These are phyloP conservation scores for Erysimum cheiri DNA, from an alignment of 441 rosid species.

Conservation along the genomic window DNA sequence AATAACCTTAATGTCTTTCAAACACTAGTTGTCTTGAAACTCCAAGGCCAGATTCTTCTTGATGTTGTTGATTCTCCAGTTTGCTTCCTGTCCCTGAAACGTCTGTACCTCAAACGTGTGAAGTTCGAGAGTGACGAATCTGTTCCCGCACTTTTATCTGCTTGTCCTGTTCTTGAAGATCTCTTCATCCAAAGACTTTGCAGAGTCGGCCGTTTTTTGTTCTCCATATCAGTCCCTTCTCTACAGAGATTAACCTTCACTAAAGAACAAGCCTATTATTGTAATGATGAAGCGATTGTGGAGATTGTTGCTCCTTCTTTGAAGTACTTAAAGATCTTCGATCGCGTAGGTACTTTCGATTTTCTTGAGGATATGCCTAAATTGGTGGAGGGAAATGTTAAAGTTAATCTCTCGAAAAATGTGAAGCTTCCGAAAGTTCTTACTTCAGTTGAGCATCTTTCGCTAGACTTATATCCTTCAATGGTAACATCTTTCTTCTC, in stretches of 20 bases:
- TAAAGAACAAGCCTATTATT: background rate
- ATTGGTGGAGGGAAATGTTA: conserved; percentile 12
- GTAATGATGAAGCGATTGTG: background rate
- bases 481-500: conserved; percentile 13
- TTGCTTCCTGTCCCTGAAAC: background rate
- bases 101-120: background rate
- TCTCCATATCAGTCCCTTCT: conserved; percentile 21
- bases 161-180: conserved; percentile 20
- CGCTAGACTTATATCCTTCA: background rate
- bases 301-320: conserved; percentile 23
- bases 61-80: background rate
- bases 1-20: background rate
- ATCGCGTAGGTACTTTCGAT: background rate
- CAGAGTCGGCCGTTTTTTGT: background rate
- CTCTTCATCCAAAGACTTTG: background rate
- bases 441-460: conserved; percentile 7
- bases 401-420: background rate
- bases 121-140: background rate
- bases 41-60: background rate
- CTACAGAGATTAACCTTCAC: conserved; percentile 15
- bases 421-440: background rate
- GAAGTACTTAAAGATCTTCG: conserved; percentile 4
- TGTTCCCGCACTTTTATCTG: background rate
- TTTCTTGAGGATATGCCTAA: conserved; percentile 9
- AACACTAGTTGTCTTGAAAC: conserved; percentile 13